phyloP scores from a whole-genome alignment of 352 stramenopile species.

The Globisporangium perplexum region DNA sequence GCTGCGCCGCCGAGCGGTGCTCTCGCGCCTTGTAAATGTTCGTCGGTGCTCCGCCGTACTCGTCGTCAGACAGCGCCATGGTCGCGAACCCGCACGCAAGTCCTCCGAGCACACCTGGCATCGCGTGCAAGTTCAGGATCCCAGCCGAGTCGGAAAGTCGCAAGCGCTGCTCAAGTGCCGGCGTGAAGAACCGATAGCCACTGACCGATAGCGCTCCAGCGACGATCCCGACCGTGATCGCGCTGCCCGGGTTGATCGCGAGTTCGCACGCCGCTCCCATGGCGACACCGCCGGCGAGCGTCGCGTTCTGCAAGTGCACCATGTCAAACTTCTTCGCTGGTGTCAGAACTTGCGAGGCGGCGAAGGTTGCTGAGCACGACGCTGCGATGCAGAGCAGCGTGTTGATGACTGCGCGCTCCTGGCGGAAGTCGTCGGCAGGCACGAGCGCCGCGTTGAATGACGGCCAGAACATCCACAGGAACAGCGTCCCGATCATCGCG shows the following conservation, averaged over 20 bases:
- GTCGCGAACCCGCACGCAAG: slow-evolving; percentile 49
- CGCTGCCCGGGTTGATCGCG: slow-evolving; percentile 50
- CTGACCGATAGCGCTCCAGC: slow-evolving; percentile 39
- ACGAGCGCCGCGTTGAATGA: slow-evolving; percentile 80
- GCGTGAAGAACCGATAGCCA: slow-evolving; percentile 41
- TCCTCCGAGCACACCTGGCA: slow-evolving; percentile 59
- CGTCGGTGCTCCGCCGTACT: slow-evolving; percentile 39
- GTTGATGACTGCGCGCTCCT: slow-evolving; percentile 70
- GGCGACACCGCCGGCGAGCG: slow-evolving; percentile 74
- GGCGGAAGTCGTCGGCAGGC: slow-evolving; percentile 40
- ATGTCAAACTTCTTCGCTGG: slow-evolving; percentile 72
- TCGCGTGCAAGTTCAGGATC: slow-evolving; percentile 79
- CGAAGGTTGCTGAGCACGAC: slow-evolving; percentile 56
- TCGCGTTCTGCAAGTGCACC: slow-evolving; percentile 83
- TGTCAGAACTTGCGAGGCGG: slow-evolving; percentile 29
- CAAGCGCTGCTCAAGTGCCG: slow-evolving; percentile 30
- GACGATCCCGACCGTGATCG: slow-evolving; percentile 45
- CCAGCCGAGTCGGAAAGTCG: slow-evolving; percentile 47
- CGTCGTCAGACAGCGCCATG: slow-evolving; percentile 38
- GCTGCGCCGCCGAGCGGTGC: slow-evolving; percentile 32
- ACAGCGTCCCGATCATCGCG: slow-evolving; percentile 80
- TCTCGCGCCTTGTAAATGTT: slow-evolving; percentile 40
- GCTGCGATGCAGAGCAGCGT: slow-evolving; percentile 70
- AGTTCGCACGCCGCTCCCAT: slow-evolving; percentile 75
- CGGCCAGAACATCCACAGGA: slow-evolving; percentile 88